Evolutionary conservation across 140 eudicot species (phyloP).

Genomic region (Stevia rebaudiana): DNA sequence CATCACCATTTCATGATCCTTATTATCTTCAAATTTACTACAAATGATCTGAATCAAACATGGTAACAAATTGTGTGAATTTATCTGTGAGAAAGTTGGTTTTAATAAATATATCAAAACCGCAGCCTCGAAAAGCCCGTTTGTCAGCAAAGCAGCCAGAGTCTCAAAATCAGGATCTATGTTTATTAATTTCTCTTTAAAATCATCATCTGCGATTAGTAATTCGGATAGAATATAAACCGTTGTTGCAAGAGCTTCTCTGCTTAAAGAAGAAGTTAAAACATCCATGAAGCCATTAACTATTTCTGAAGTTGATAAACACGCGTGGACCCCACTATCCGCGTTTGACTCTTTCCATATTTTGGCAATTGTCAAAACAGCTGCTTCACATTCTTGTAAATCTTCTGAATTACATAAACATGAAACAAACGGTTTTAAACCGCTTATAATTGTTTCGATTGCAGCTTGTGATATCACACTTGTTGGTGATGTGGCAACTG

Average conservation of each 20-base stretch:
- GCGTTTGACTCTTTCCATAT: slow-evolving; percentile 57
- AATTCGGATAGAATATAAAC: slow-evolving; percentile 58
- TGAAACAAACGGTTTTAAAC: slow-evolving; percentile 48
- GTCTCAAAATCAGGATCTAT: slow-evolving; percentile 59
- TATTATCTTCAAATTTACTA: slow-evolving; percentile 37
- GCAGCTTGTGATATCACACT: slow-evolving; percentile 80
- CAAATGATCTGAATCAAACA: slow-evolving; percentile 40
- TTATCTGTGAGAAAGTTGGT: slow-evolving; percentile 63
- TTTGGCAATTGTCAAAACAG: slow-evolving; percentile 46
- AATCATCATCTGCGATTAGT: slow-evolving; percentile 49
- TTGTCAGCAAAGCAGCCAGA: slow-evolving; percentile 53
- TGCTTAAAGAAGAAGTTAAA: slow-evolving; percentile 62
- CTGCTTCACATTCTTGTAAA: slow-evolving; percentile 64
- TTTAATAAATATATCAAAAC: slow-evolving; percentile 56
- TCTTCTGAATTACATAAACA: slow-evolving; percentile 65
- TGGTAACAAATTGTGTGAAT: slow-evolving; percentile 37
- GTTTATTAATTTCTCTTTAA: slow-evolving; percentile 46
- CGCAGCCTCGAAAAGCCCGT: slow-evolving; percentile 71
- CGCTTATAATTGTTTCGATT: slow-evolving; percentile 54
- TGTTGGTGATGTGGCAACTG: slow-evolving; percentile 55
- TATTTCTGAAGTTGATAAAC: slow-evolving; percentile 51
- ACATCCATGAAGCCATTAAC: slow-evolving; percentile 78
- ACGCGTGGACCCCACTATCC: slow-evolving; percentile 45
- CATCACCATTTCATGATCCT: slow-evolving; percentile 39
- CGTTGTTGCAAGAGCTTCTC: slow-evolving; percentile 60